phyloP scores from a whole-genome alignment of 805 yeast genomes.

The Gaillardinia entomophila region DNA sequence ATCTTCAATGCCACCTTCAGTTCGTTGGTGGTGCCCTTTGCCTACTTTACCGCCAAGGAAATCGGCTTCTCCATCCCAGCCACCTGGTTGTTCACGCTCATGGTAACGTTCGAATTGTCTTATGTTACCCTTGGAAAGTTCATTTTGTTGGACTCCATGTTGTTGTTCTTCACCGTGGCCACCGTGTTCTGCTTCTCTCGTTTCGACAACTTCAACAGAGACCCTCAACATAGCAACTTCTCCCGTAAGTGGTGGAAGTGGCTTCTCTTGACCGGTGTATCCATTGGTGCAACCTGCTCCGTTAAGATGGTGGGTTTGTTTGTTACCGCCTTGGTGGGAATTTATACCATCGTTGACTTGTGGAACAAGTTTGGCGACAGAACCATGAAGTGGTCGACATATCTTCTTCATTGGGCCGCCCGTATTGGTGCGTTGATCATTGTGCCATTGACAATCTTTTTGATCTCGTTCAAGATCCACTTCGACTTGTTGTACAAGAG shows the following conservation, averaged over 20 bases:
- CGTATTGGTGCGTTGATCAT: constrained; percentile 58
- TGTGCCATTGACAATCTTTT: constrained; percentile 58
- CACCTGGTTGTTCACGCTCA: constrained; percentile 71
- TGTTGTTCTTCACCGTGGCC: constrained; percentile 82
- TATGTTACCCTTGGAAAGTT: constrained; percentile 84
- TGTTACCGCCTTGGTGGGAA: constrained; percentile 81
- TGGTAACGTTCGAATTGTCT: constrained; percentile 78
- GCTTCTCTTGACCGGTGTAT: constrained; percentile 77
- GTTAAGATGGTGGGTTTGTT: constrained; percentile 97
- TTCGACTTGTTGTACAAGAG: constrained; percentile 66
- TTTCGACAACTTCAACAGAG: constrained; percentile 56
- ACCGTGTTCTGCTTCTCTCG: constrained; percentile 68
- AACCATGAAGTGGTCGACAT: constrained; percentile 43
- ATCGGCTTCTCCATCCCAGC: constrained; percentile 68
- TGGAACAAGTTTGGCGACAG: constrained; percentile 80
- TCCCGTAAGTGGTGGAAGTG: constrained; percentile 89
- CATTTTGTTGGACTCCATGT: constrained; percentile 86
- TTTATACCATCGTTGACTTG: constrained; percentile 80
- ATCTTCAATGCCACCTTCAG: constrained; percentile 81
- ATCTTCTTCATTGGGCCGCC: constrained; percentile 60
- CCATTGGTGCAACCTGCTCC: constrained; percentile 85
- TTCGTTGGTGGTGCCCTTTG: constrained; percentile 78
- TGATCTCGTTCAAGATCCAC: constrained; percentile 67
- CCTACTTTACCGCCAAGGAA: constrained; percentile 74
- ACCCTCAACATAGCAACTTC: constrained; percentile 39